Evolutionary conservation across 2,329 filamentous ascomycete species (phyloP).

Genomic region (Cladosporium halotolerans): DNA sequence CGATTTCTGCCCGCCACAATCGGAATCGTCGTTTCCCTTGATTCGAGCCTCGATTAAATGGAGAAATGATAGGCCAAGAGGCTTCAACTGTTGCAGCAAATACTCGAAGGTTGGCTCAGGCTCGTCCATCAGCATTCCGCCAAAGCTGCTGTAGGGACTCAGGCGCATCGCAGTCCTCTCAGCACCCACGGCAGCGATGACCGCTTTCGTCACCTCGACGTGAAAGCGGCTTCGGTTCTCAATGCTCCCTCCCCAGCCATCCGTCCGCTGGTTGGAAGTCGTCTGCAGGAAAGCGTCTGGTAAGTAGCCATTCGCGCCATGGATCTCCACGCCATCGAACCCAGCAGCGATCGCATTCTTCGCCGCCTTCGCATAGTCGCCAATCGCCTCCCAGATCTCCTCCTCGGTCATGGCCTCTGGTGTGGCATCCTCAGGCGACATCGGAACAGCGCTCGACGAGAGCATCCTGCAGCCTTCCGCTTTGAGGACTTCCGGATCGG

Average conservation of each 20-base stretch:
- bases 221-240: slow-evolving; percentile 51
- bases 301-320: slow-evolving; percentile 47
- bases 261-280: slow-evolving; percentile 44
- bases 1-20: slow-evolving; percentile 29
- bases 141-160: slow-evolving; percentile 53
- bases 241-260: slow-evolving; percentile 46
- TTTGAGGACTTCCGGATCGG: slow-evolving; percentile 28
- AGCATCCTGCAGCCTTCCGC: slow-evolving; percentile 22
- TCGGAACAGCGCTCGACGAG: slow-evolving; percentile 28
- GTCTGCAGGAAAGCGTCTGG: slow-evolving; percentile 49
- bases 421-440: slow-evolving; percentile 17
- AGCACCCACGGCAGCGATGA: slow-evolving; percentile 41
- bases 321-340: slow-evolving; percentile 49
- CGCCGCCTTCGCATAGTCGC: slow-evolving; percentile 41
- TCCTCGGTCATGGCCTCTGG: slow-evolving; percentile 34
- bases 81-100: slow-evolving; percentile 44
- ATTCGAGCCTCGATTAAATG: slow-evolving; percentile 55
- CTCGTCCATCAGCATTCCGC: slow-evolving; percentile 56
- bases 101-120: slow-evolving; percentile 57
- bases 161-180: slow-evolving; percentile 48
- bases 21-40: slow-evolving; percentile 34
- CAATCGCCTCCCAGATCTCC: slow-evolving; percentile 39
- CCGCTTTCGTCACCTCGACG: slow-evolving; percentile 47
- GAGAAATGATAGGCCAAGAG: slow-evolving; percentile 50
- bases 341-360: slow-evolving; percentile 50